A percentile compares a stretch with the other conserved stretches of the same genome.
Evolutionary conservation across 805 yeast species (phyloP).

Genomic region (Wickerhamomyces silvicola): DNA sequence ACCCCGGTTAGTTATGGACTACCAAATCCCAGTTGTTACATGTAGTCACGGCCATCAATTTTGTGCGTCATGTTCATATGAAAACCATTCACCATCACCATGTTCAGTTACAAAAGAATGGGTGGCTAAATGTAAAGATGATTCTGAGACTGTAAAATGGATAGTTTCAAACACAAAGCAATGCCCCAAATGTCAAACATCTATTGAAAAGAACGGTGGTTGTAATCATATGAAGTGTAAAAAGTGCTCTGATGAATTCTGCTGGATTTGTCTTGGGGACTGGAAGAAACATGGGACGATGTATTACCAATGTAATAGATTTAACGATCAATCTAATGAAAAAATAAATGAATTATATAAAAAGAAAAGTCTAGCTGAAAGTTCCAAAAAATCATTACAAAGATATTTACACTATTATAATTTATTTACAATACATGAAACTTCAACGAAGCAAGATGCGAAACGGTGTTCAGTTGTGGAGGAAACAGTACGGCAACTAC

Average conservation of each 20-base stretch:
- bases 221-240: conserved; percentile 94
- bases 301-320: conserved; percentile 64
- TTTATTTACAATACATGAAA: conserved; percentile 69
- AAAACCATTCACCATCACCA: conserved; percentile 80
- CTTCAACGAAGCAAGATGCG: conserved; percentile 67
- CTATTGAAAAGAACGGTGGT: conserved; percentile 92
- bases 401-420: conserved; percentile 72
- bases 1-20: conserved; percentile 2
- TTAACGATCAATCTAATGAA: conserved; percentile 32
- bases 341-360: conserved; percentile 20
- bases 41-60: conserved; percentile 67
- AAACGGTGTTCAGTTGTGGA: conserved; percentile 59
- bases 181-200: conserved; percentile 76
- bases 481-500: conserved; percentile 54
- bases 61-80: conserved; percentile 70
- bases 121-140: conserved; percentile 77
- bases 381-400: conserved; percentile 42
- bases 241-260: conserved; percentile 72
- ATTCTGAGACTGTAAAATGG: conserved; percentile 87
- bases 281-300: conserved; percentile 68
- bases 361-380: conserved; percentile 32
- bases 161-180: conserved; percentile 74
- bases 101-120: conserved; percentile 65
- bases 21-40: conserved; percentile 56
- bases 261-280: conserved; percentile 83